Evolutionary conservation across 108 stramenopile species (phyloP), one percentile per base, ranked within the genome.

Genomic region (Stephanodiscus triporus): DNA sequence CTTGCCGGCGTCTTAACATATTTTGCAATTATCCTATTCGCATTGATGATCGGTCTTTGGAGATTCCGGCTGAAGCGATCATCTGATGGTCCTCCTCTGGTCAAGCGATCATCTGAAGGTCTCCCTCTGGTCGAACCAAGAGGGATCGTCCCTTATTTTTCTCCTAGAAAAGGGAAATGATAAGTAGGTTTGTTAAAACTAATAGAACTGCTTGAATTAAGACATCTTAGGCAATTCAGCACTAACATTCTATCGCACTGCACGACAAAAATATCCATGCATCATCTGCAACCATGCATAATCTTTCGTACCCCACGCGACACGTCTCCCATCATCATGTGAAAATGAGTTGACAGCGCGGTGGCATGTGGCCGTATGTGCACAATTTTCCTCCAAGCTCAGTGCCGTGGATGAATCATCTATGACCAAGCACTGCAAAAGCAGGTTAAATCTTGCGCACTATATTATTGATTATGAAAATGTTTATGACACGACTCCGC

Each of bases 111-210:
- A 19, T n/a, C 11, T 8, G 37, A 17, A 16, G 2, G 19, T 37
- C 36, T 61, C 10, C 60, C 60, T 14, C 1, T 61, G 37, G 60
- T 40, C 37, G 60, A 61, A 43, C 60, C n/a, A 9, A 6, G 22
- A 22, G 36, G 20, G 11, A 38, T 36, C 20, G 20, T n/a, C 22
- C 19, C 19, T 0, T n/a, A 36, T 40, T 23, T 37, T n/a, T 61
- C 60, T 23, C 60, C 60, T 2, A 38, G 37, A 61, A 61, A 61
- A 22, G 60, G n/a, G 37, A 61, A 10, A 38, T 61, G 60, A 59
- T 34, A 30, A 26, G n/a, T n/a, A 58, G 36, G 4, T 36, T 7
- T 4, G 7, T 36, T 6, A 36, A 36, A 36, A 36, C 36, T 36
- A 36, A 36, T 36, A 36, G n/a, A n/a, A n/a, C n/a, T n/a, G n/a